Conservation (phyloP, 2,329 filamentous ascomycete species). For the Capronia epimyces region DNA sequence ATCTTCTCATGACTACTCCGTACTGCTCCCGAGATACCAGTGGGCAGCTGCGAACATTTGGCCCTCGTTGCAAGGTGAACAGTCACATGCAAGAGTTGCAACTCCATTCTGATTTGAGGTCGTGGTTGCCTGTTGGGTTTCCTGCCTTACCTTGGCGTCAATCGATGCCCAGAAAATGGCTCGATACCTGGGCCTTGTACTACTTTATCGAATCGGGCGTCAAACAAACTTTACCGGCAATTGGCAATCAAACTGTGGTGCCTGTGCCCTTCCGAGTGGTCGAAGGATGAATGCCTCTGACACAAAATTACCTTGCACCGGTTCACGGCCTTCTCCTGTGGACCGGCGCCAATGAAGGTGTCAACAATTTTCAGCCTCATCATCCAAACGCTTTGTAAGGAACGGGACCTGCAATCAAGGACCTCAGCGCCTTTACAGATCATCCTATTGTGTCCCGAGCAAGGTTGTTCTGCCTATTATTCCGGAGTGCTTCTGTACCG, state of each 20-base stretch:
- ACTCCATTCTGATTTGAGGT: background rate
- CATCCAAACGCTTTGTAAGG: too few relatives aligned
- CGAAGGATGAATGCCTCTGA: background rate
- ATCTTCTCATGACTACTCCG: background rate
- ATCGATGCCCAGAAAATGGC: background rate
- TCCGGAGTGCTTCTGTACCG: too few relatives aligned
- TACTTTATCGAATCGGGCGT: constrained; percentile 7
- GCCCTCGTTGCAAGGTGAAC: background rate
- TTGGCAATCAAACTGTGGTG: background rate
- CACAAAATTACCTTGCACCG: background rate
- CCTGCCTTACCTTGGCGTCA: constrained; percentile 2
- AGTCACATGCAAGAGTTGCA: background rate
- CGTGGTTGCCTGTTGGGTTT: background rate
- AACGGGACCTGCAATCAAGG: too few relatives aligned
- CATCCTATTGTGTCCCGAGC: too few relatives aligned
- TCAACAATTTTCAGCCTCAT: background rate
- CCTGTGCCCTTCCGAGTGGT: constrained; percentile 2
- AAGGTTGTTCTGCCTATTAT: too few relatives aligned
- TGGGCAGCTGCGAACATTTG: too few relatives aligned
- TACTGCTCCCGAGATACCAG: too few relatives aligned
- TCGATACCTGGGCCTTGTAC: background rate
- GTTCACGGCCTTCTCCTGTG: background rate
- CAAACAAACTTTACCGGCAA: constrained; percentile 2
- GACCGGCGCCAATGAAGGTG: background rate
- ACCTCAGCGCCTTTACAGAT: too few relatives aligned